These are phyloP conservation scores for Solanum sitiens DNA, from an alignment of 257 asterid genomes.

Conservation along the genomic window DNA sequence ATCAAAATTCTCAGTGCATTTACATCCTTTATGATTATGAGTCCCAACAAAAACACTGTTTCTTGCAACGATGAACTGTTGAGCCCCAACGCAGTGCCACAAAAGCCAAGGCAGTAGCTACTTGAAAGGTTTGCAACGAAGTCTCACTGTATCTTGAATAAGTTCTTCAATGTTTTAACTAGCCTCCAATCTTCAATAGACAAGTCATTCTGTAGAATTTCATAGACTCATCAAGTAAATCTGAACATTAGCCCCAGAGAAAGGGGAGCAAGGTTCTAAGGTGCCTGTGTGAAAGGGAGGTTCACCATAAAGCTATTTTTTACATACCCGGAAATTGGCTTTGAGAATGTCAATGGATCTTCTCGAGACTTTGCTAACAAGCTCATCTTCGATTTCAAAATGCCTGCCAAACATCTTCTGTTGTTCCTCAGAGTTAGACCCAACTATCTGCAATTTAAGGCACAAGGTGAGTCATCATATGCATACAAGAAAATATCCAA, in stretches of 20 bases:
- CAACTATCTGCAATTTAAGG: slow-evolving; percentile 43
- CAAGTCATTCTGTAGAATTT: slow-evolving; percentile 53
- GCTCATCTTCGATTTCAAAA: slow-evolving; percentile 86
- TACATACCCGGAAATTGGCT: slow-evolving; percentile 65
- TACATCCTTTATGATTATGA: neutral
- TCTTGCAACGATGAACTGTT: neutral
- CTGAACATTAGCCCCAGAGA: neutral
- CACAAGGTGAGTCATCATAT: neutral
- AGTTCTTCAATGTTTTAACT: slow-evolving; percentile 46
- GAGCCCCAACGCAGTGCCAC: neutral
- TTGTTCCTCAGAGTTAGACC: slow-evolving; percentile 75
- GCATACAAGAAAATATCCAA: neutral
- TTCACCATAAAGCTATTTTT: neutral
- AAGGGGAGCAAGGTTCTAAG: neutral
- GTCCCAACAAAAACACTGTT: neutral
- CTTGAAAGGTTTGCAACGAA: neutral
- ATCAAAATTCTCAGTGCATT: neutral
- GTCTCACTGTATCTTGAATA: slow-evolving; percentile 61
- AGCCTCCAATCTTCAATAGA: slow-evolving; percentile 58
- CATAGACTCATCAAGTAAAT: neutral
- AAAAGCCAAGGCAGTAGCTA: neutral
- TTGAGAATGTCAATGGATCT: slow-evolving; percentile 79
- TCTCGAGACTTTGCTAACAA: slow-evolving; percentile 83
- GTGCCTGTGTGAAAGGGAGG: neutral
- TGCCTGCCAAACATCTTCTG: slow-evolving; percentile 95